Conservation (phyloP, 306 rosid species). For the Notholithocarpus densiflorus region DNA sequence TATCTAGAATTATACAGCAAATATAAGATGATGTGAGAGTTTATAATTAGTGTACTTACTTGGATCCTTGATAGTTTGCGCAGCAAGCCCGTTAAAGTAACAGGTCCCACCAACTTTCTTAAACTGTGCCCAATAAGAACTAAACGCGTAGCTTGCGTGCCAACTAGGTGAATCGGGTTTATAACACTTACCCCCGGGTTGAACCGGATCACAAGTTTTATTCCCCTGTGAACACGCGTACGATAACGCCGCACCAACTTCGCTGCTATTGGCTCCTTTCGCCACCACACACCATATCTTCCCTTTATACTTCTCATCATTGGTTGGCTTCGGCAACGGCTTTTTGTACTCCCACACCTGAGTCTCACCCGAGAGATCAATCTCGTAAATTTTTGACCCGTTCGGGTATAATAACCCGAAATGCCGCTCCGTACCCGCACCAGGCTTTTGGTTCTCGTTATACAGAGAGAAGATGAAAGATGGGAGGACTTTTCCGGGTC, state of each 20-base stretch:
- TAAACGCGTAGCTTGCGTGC: conserved; percentile 73
- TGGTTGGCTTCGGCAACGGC: conserved; percentile 51
- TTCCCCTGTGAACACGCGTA: conserved; percentile 88
- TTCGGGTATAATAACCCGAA: conserved; percentile 75
- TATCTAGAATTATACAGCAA: no score
- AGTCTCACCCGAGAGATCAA: conserved; percentile 59
- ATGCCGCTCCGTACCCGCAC: conserved; percentile 75
- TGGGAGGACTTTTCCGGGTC: conserved; percentile 60
- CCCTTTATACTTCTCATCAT: conserved; percentile 54
- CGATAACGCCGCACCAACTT: conserved; percentile 51
- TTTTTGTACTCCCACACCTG: conserved; percentile 28
- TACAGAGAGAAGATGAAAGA: conserved; percentile 64
- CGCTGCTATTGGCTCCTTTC: conserved; percentile 58
- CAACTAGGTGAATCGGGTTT: conserved; percentile 44
- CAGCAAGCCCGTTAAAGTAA: conserved; percentile 64
- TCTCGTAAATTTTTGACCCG: conserved; percentile 45
- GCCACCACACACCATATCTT: conserved; percentile 74
- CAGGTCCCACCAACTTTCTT: conserved; percentile 61
- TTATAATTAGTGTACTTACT: conserved; percentile 37
- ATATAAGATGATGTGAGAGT: no score
- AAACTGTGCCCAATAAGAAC: conserved; percentile 78
- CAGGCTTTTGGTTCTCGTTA: conserved; percentile 74
- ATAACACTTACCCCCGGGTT: conserved; percentile 47
- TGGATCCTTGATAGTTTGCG: conserved; percentile 60
- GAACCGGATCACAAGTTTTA: conserved; percentile 61